phyloP scores from a whole-genome alignment of 2,329 filamentous ascomycete genomes.

The Colletotrichum brevisporum region DNA sequence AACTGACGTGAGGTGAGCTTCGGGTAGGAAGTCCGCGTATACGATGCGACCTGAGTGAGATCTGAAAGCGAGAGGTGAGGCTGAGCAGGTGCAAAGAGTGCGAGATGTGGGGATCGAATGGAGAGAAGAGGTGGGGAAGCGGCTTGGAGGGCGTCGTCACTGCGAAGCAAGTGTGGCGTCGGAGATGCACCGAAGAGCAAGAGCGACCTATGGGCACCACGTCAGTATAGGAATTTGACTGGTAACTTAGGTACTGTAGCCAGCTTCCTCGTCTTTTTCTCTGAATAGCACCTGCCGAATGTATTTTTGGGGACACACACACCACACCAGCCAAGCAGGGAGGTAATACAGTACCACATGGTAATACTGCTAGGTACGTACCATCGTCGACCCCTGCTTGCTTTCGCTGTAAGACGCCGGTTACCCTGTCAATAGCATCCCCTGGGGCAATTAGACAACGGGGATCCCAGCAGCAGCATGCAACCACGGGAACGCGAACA shows the following conservation, averaged over 20 bases:
- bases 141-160: slow-evolving; percentile 33
- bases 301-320: slow-evolving; percentile 33
- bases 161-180: slow-evolving; percentile 34
- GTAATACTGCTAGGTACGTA: neutral
- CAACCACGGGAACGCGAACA: slow-evolving; percentile 36
- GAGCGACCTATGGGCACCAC: no score
- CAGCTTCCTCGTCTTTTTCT: no score
- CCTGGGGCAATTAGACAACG: slow-evolving; percentile 31
- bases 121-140: neutral
- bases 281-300: neutral
- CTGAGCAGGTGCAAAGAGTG: slow-evolving; percentile 20
- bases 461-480: slow-evolving; percentile 27
- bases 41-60: neutral
- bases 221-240: no score
- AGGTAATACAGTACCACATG: neutral
- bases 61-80: slow-evolving; percentile 25
- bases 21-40: slow-evolving; percentile 19
- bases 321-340: slow-evolving; percentile 19
- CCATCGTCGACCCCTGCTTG: slow-evolving; percentile 1
- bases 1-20: slow-evolving; percentile 3
- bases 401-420: slow-evolving; percentile 25
- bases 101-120: slow-evolving; percentile 10
- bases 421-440: slow-evolving; percentile 36
- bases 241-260: no score
- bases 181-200: neutral